Conservation (phyloP, 2,329 filamentous ascomycete species). For the Epichloe hybrida region DNA sequence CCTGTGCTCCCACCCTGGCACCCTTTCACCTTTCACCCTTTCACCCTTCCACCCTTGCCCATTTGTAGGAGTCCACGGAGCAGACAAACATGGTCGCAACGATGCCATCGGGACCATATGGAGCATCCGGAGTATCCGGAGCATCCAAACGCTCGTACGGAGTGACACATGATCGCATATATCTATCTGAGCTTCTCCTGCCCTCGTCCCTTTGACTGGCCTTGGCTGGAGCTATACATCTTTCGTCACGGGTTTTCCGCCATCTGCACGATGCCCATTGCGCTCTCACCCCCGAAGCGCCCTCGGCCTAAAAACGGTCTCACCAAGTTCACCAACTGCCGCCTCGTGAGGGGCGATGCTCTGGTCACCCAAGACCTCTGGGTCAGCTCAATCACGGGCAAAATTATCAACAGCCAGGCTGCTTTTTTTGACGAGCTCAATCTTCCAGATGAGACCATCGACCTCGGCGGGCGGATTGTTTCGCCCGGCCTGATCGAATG, state of each 20-base stretch:
- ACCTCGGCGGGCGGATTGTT: slow-evolving; percentile 72
- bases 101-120: background rate
- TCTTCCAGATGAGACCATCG: slow-evolving; percentile 59
- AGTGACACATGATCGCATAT: background rate
- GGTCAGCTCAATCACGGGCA: slow-evolving; percentile 70
- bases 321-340: slow-evolving; percentile 83
- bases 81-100: background rate
- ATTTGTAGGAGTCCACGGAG: background rate
- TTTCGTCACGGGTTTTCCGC: too few relatives aligned
- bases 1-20: background rate
- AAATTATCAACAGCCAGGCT: slow-evolving; percentile 59
- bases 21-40: too few relatives aligned
- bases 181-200: background rate
- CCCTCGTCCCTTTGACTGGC: background rate
- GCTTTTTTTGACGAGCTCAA: slow-evolving; percentile 55
- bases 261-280: slow-evolving; percentile 31
- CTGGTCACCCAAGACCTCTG: slow-evolving; percentile 73
- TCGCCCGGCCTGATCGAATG: slow-evolving; percentile 81
- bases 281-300: slow-evolving; percentile 22
- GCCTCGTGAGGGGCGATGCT: slow-evolving; percentile 52
- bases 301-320: slow-evolving; percentile 37
- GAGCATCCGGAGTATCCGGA: background rate
- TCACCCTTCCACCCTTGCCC: too few relatives aligned
- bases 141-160: background rate
- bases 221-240: background rate